Evolutionary conservation across 805 yeast genomes (phyloP), one percentile per base, ranked within the genome.

Genomic region (Candida insectorum): DNA sequence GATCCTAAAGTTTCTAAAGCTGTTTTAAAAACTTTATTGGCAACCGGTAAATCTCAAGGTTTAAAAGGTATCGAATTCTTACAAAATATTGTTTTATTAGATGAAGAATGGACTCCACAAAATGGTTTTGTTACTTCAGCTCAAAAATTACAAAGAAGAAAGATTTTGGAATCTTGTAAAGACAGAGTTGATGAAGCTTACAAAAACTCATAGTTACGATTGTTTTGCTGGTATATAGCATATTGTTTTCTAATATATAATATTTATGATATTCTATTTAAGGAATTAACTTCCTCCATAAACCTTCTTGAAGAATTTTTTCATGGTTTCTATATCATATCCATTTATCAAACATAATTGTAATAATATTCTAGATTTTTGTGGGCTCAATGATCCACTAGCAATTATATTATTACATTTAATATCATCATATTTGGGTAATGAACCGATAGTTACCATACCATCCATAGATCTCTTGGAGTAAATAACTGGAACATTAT

Each of bases 51-150:
- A 60, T 48, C 75, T 13, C 89, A 81, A 56, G 96, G 95, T 7
- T 75, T 93, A 45, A 69, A 62, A 31, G 95, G 96, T 39, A 89
- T 87, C 47, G 97, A 93, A 64, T 69, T 91, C 44, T 56, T 93
- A 37, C 77, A 77, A 44, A 95, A 89, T 47, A 71, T 83, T 41
- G 87, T 83, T 10, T 59, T 93, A 40, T 72, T 79, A 37, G 89
- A 85, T 45, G 91, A 79, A 33, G 98, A 93, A 68, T 93, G 98
- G 97, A 93, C 97, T 25, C 97, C 98, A 26, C 93, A 87, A 62
- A 85, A 79, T 55, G 97, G 96, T 0, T 86, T 68, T 46, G 94
- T 91, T 37, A 88, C 97, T 11, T 80, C 94, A 39, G 98, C 98
- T 16, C 97, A 89, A 65, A 93, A 93, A 66, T 74, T 93, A 52